phyloP scores from a whole-genome alignment of 345 rosid species.

The Eucalyptus cloeziana region DNA sequence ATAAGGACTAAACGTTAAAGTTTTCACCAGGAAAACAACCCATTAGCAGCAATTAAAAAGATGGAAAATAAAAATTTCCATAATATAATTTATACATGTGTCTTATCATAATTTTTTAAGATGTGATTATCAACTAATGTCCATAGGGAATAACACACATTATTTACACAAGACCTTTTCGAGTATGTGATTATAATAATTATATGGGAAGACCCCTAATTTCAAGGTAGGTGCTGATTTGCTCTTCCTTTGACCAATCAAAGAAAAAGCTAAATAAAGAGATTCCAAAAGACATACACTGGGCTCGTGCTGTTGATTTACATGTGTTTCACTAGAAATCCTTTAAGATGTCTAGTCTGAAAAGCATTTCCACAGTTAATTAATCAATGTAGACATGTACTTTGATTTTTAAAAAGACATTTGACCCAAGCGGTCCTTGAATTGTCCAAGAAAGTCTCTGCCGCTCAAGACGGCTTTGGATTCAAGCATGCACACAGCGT shows the following conservation, averaged over 20 bases:
- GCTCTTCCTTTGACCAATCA: too few relatives aligned
- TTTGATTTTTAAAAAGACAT: too few relatives aligned
- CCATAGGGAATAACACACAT: background rate
- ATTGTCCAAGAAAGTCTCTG: rapidly evolving
- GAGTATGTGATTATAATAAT: too few relatives aligned
- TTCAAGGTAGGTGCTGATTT: too few relatives aligned
- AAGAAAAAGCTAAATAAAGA: too few relatives aligned
- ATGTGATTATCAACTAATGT: too few relatives aligned
- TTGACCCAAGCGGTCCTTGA: background rate
- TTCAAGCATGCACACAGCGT: too few relatives aligned
- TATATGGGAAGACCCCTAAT: too few relatives aligned
- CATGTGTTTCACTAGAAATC: background rate
- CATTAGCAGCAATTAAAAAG: background rate
- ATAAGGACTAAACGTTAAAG: background rate
- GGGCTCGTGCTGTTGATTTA: background rate
- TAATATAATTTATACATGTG: background rate
- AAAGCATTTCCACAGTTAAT: background rate
- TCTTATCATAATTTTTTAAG: background rate
- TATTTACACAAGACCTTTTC: background rate
- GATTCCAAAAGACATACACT: background rate
- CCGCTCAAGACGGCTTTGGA: background rate
- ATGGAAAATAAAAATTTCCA: background rate
- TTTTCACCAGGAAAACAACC: too few relatives aligned
- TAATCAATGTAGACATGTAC: background rate
- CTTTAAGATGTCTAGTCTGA: background rate